phyloP scores from a whole-genome alignment of 108 stramenopile species.

The Pseudonitzschia pungens region DNA sequence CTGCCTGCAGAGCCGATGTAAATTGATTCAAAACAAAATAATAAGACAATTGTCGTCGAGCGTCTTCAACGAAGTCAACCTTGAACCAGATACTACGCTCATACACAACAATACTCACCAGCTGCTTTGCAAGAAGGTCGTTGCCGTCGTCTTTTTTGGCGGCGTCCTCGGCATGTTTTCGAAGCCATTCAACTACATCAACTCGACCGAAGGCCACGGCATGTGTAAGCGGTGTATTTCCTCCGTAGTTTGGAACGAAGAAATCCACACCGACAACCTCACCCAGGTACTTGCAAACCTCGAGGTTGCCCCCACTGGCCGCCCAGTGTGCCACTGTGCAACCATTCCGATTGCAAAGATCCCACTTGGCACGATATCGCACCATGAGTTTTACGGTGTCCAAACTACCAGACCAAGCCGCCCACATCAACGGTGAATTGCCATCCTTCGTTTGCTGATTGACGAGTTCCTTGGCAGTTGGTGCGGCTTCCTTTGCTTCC shows the following conservation, averaged over 20 bases:
- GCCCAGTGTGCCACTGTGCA: constrained; percentile 83
- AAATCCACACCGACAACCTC: constrained; percentile 64
- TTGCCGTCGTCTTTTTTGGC: constrained; percentile 17
- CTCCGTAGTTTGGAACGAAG: constrained; percentile 60
- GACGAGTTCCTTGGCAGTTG: constrained; percentile 39
- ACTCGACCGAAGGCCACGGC: constrained; percentile 75
- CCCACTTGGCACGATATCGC: constrained; percentile 57
- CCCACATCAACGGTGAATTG: constrained; percentile 85
- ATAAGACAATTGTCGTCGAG: not conserved
- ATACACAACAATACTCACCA: constrained; percentile 16
- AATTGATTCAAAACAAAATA: not conserved
- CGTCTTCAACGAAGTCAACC: not conserved
- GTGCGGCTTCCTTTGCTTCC: not conserved
- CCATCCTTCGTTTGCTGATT: constrained; percentile 76
- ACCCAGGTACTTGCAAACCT: constrained; percentile 71
- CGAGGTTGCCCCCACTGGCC: constrained; percentile 51
- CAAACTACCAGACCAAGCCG: constrained; percentile 74
- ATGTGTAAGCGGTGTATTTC: constrained; percentile 80
- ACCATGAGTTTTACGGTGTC: constrained; percentile 74
- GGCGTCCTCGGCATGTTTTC: constrained; percentile 42
- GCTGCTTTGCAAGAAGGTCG: constrained; percentile 30
- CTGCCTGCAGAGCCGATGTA: constrained; percentile 22
- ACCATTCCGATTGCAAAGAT: constrained; percentile 67
- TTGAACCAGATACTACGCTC: not conserved
- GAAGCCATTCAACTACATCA: constrained; percentile 69